Conservation (phyloP, 768 basidiomycete genomes). For the Lactarius evosmus region DNA sequence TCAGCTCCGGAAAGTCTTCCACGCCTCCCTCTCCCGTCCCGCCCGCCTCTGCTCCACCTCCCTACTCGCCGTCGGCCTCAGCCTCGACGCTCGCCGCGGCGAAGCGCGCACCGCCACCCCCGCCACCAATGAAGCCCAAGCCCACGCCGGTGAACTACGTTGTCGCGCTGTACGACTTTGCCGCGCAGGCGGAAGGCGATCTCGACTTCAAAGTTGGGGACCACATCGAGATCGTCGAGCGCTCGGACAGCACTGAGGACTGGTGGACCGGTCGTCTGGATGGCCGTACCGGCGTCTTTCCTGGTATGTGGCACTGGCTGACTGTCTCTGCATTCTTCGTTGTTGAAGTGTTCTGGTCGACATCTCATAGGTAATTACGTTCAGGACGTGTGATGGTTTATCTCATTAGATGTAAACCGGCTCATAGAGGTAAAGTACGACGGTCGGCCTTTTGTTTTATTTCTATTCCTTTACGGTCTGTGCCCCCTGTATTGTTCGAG, state of each 20-base stretch:
- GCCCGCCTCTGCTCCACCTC: conserved; percentile 38
- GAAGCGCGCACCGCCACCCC: conserved; percentile 85
- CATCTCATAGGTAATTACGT: conserved; percentile 58
- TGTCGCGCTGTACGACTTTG: conserved; percentile 92
- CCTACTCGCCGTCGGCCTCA: conserved; percentile 35
- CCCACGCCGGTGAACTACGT: conserved; percentile 68
- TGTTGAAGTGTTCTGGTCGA: not conserved
- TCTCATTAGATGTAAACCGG: not conserved
- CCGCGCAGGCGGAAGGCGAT: conserved; percentile 92
- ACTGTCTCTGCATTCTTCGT: not conserved
- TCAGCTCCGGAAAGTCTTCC: conserved; percentile 46
- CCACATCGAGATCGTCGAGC: conserved; percentile 84
- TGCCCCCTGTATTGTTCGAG: conserved; percentile 3
- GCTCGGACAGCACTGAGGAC: conserved; percentile 78
- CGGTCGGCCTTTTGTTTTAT: conserved; percentile 2
- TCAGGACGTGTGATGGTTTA: conserved; percentile 44
- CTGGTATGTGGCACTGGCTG: conserved; percentile 47
- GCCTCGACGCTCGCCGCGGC: conserved; percentile 41
- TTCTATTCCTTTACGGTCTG: not conserved
- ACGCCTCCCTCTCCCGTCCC: conserved; percentile 36
- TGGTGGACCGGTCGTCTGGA: conserved; percentile 96
- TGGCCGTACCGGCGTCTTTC: conserved; percentile 85
- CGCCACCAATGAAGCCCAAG: conserved; percentile 87
- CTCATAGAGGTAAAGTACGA: conserved; percentile 11
- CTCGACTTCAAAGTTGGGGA: conserved; percentile 87